Evolutionary conservation across 495 filamentous ascomycete species (phyloP).

Genomic region (Oleoguttula mirabilis): DNA sequence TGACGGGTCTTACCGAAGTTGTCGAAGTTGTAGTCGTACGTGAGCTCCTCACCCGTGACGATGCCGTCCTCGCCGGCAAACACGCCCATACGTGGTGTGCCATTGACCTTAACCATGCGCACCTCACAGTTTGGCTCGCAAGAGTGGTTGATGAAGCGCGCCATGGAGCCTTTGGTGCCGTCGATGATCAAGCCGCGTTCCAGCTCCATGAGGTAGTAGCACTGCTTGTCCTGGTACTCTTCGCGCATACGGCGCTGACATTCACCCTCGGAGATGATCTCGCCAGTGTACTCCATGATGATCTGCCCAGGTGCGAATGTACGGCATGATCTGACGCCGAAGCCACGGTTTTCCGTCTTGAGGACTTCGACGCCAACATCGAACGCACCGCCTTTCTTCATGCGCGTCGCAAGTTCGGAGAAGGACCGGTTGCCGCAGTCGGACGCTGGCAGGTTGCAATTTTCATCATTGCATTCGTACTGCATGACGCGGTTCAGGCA

Average conservation of each 20-base stretch:
- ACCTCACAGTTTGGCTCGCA: slow-evolving; percentile 96
- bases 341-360: slow-evolving; percentile 78
- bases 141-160: slow-evolving; percentile 95
- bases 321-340: slow-evolving; percentile 80
- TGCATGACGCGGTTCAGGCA: slow-evolving; percentile 95
- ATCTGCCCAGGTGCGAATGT: slow-evolving; percentile 83
- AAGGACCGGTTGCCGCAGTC: slow-evolving; percentile 81
- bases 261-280: slow-evolving; percentile 90
- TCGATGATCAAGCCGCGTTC: slow-evolving; percentile 99
- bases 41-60: slow-evolving; percentile 87
- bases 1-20: slow-evolving; percentile 33
- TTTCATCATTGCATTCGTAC: slow-evolving; percentile 86
- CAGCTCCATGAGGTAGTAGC: slow-evolving; percentile 96
- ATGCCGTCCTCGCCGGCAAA: slow-evolving; percentile 85
- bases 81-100: slow-evolving; percentile 90
- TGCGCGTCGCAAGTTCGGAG: slow-evolving; percentile 43
- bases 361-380: slow-evolving; percentile 88
- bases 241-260: slow-evolving; percentile 87
- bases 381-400: slow-evolving; percentile 51
- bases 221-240: slow-evolving; percentile 84
- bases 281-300: slow-evolving; percentile 94
- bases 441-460: slow-evolving; percentile 61
- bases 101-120: slow-evolving; percentile 94
- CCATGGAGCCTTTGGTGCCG: slow-evolving; percentile 87
- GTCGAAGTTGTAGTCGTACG: slow-evolving; percentile 99